Conservation (phyloP, 768 basidiomycete species). For the Infundibulicybe gibba region DNA sequence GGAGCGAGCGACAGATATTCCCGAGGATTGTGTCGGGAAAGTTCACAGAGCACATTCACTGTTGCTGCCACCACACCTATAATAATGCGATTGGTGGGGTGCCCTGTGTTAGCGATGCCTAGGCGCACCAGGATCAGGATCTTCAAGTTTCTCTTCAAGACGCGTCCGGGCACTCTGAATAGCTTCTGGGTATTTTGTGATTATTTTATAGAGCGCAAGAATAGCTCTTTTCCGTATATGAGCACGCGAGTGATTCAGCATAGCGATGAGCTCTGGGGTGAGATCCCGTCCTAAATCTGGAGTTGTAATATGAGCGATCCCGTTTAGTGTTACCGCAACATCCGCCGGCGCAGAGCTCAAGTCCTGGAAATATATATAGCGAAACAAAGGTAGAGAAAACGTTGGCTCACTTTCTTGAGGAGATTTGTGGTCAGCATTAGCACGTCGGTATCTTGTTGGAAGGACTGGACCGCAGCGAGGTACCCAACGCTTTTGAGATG, state of each 20-base stretch:
- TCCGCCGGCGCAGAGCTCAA: slow-evolving; percentile 74
- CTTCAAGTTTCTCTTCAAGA: slow-evolving; percentile 78
- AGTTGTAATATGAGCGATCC: slow-evolving; percentile 81
- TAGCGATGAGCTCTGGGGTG: slow-evolving; percentile 75
- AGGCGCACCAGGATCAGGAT: slow-evolving; percentile 62
- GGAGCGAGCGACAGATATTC: slow-evolving; percentile 89
- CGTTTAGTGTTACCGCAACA: slow-evolving; percentile 72
- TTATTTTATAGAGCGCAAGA: slow-evolving; percentile 75
- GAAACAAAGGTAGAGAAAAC: slow-evolving; percentile 11
- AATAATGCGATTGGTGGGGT: background rate
- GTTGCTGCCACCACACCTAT: slow-evolving; percentile 91
- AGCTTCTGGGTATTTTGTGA: slow-evolving; percentile 81
- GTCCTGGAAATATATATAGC: slow-evolving; percentile 51
- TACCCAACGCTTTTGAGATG: slow-evolving; percentile 97
- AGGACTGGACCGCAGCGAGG: slow-evolving; percentile 88
- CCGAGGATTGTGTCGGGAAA: slow-evolving; percentile 73
- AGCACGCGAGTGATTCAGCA: slow-evolving; percentile 87
- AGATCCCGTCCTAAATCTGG: slow-evolving; percentile 91
- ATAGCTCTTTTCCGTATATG: slow-evolving; percentile 90
- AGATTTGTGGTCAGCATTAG: slow-evolving; percentile 96
- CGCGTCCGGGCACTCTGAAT: slow-evolving; percentile 60
- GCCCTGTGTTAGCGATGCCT: background rate
- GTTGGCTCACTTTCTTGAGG: slow-evolving; percentile 75
- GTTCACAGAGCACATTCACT: slow-evolving; percentile 92
- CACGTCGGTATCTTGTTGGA: slow-evolving; percentile 92